A percentile compares a stretch with the other conserved stretches of the same genome.
phyloP scores from a whole-genome alignment of 2,329 filamentous ascomycete genomes.

The Colletotrichum sp. region DNA sequence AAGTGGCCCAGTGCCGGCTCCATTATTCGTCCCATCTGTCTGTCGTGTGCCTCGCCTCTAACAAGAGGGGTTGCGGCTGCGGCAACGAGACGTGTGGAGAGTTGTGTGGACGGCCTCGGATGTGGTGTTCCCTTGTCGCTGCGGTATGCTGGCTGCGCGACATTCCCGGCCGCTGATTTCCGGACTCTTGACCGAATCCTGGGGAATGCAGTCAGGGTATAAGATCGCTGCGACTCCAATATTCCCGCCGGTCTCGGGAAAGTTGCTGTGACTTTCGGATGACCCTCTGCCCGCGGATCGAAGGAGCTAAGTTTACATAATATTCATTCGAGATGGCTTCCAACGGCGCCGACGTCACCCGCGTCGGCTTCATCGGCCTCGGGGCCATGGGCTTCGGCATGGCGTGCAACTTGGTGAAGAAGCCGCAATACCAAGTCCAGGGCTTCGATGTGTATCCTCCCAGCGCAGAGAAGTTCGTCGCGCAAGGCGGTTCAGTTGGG shows the following conservation, averaged over 20 bases:
- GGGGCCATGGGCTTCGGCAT: slow-evolving; percentile 44
- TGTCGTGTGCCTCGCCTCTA: not conserved
- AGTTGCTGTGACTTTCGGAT: not conserved
- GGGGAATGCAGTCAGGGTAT: slow-evolving; percentile 6
- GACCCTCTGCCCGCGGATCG: not conserved
- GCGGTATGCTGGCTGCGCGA: not conserved
- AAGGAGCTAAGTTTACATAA: not conserved
- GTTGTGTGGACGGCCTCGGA: not conserved
- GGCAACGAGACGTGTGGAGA: not conserved
- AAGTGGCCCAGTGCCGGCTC: not conserved
- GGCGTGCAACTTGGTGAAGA: slow-evolving; percentile 35
- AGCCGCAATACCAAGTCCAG: slow-evolving; percentile 31
- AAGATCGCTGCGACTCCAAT: slow-evolving; percentile 9
- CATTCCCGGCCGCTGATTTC: not conserved
- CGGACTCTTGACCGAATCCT: not conserved
- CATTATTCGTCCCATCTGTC: not conserved
- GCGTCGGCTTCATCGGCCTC: slow-evolving; percentile 38
- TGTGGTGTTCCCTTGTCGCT: not conserved
- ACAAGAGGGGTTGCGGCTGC: not conserved
- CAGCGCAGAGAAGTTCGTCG: slow-evolving; percentile 32
- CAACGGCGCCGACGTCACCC: not conserved
- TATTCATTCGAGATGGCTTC: slow-evolving; percentile 1
- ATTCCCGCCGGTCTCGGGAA: not conserved
- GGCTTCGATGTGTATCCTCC: slow-evolving; percentile 35
- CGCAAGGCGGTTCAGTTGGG: slow-evolving; percentile 25